A percentile compares a stretch with the other conserved stretches of the same genome.
Evolutionary conservation across 2,329 filamentous ascomycete species (phyloP).

Genomic region (Ceratocystis huliohia): DNA sequence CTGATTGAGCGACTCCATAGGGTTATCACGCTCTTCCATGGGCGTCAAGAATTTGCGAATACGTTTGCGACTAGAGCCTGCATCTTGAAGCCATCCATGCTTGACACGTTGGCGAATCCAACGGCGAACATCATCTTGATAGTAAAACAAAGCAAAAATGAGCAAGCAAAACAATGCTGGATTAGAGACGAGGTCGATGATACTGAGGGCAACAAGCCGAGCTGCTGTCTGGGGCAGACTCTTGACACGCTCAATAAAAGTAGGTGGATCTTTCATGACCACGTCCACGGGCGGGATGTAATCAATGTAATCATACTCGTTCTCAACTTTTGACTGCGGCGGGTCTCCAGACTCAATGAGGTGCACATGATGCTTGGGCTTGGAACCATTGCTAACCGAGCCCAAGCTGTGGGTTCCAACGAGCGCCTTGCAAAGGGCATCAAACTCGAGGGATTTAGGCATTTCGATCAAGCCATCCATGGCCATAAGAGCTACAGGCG

Average conservation of each 20-base stretch:
- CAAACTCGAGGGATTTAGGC: conserved; percentile 22
- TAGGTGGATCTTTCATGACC: conserved; percentile 28
- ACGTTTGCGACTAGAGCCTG: conserved; percentile 15
- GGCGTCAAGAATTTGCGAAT: conserved; percentile 17
- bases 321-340: conserved; percentile 22
- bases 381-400: conserved; percentile 25
- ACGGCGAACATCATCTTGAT: conserved; percentile 35
- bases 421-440: conserved; percentile 47
- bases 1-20: conserved; percentile 9
- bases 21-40: conserved; percentile 17
- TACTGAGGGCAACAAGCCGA: conserved; percentile 26
- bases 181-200: conserved; percentile 44
- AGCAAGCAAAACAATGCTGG: conserved; percentile 39
- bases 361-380: conserved; percentile 29
- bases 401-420: conserved; percentile 60
- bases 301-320: conserved; percentile 27
- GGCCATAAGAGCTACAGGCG: conserved; percentile 36
- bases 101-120: conserved; percentile 22
- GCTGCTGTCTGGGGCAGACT: conserved; percentile 39
- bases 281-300: conserved; percentile 25
- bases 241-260: conserved; percentile 39
- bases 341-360: conserved; percentile 29
- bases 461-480: conserved; percentile 38
- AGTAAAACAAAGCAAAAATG: conserved; percentile 32
- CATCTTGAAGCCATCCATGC: conserved; percentile 16